Percentiles rank a stretch among this genome's conserved stretches.
Evolutionary conservation across 352 stramenopile species (phyloP).

Genomic region (Thalassiosira allenii): DNA sequence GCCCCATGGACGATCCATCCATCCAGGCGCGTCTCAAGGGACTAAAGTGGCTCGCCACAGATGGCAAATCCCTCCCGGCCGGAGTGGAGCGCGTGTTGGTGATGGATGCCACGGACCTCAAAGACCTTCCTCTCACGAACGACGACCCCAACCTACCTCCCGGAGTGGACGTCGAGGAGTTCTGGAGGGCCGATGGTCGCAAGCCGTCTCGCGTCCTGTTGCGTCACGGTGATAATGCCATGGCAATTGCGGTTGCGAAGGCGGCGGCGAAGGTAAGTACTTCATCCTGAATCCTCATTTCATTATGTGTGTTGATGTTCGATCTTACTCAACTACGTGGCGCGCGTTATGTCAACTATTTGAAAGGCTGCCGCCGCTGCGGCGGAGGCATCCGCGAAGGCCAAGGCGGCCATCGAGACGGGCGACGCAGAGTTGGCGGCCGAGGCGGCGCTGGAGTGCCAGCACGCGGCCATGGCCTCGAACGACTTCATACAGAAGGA

Average conservation of each 20-base stretch:
- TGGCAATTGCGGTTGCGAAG: constrained; percentile 74
- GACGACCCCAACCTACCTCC: constrained; percentile 68
- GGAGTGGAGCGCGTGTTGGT: constrained; percentile 83
- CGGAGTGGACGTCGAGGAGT: constrained; percentile 78
- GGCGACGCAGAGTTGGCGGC: constrained; percentile 63
- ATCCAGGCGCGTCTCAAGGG: constrained; percentile 72
- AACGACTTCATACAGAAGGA: constrained; percentile 78
- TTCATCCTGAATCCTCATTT: too few relatives aligned
- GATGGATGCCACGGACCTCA: constrained; percentile 83
- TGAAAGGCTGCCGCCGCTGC: constrained; percentile 55
- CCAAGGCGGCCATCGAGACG: constrained; percentile 69
- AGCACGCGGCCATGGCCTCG: constrained; percentile 67
- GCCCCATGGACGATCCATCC: constrained; percentile 65
- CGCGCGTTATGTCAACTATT: background rate
- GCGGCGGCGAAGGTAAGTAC: constrained; percentile 64
- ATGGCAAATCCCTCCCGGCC: constrained; percentile 67
- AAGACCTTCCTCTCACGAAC: constrained; percentile 76
- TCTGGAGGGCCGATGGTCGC: constrained; percentile 71
- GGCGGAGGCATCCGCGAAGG: constrained; percentile 64
- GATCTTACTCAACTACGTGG: too few relatives aligned
- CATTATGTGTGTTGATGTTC: too few relatives aligned
- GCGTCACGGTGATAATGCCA: constrained; percentile 72
- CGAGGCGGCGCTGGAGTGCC: constrained; percentile 65
- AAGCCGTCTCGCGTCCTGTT: constrained; percentile 80
- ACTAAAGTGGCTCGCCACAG: constrained; percentile 79